Evolutionary conservation across 1,284 basidiomycete genomes (phyloP), one percentile per base, ranked within the genome.

Genomic region (Paramarasmius palmivorus): DNA sequence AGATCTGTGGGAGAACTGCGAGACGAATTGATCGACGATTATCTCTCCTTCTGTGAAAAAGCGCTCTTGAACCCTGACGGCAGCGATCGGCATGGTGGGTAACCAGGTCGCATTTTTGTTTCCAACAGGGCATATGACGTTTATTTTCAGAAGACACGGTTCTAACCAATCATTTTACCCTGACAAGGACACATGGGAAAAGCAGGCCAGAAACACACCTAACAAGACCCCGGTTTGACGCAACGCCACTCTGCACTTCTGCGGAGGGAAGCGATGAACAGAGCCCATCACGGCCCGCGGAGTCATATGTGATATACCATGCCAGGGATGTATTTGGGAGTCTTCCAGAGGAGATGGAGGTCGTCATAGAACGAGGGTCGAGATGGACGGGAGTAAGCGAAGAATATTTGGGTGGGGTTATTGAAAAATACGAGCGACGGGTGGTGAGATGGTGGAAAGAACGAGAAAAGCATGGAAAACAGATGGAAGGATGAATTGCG

Each of bases 21-120:
- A 51, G 78, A 76, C 10, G 64, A 66, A 17, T 73, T 75, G 65
- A 62, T 91, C 49, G 89, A 92, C 58, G 75, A 76, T 37, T 93
- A 91, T 64, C 68, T 93, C 29, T 69, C 70, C 22, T 86, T 92
- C 57, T 88, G 86, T 60, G 79, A 85, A 63, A 68, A 68, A 23
- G 82, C 82, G 5, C 64, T 92, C 47, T 59, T 83, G 3, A 70
- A 65, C 19, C 58, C 62, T 58, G 66, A 64, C 20, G 66, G 61
- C 34, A 65, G 65, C 26, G 41, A 19, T 47, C 48, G 32, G 65
- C 54, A 62, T 52, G 56, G 65, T 61, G 49, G 54, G 63, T 53
- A 36, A 41, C 12, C 6, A 49, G 48, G 47, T 25, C 52, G 56
- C 44, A 38, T 44, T 55, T 48, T 48, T 58, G 50, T 49, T 45